phyloP scores from a whole-genome alignment of 2,329 filamentous ascomycete species.

The Setomelanomma holmii region DNA sequence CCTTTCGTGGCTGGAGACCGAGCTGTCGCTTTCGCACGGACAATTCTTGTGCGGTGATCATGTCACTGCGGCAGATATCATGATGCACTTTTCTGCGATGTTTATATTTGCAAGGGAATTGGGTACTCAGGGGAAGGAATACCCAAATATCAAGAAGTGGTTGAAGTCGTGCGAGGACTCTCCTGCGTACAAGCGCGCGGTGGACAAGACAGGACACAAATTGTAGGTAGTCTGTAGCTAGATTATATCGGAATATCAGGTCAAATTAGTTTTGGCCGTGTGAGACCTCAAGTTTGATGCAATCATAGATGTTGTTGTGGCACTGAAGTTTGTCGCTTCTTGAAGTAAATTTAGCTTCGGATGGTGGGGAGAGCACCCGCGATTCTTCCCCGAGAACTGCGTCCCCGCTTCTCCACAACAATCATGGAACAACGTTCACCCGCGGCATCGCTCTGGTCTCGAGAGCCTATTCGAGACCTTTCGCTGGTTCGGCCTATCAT shows the following conservation, averaged over 20 bases:
- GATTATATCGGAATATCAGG: no score
- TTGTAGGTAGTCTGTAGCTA: constrained; percentile 6
- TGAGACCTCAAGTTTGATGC: no score
- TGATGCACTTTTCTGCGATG: constrained; percentile 53
- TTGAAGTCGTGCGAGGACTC: constrained; percentile 46
- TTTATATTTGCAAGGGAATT: constrained; percentile 51
- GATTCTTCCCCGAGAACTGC: background rate
- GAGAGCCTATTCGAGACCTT: background rate
- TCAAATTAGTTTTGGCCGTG: no score
- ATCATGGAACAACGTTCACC: background rate
- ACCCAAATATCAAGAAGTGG: constrained; percentile 41
- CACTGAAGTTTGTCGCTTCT: background rate
- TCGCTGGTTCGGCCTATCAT: background rate
- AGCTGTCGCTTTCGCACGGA: constrained; percentile 48
- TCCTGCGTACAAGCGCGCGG: constrained; percentile 47
- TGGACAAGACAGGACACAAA: constrained; percentile 50
- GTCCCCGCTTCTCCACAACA: constrained; percentile 4
- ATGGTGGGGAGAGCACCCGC: constrained; percentile 7
- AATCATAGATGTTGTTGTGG: background rate
- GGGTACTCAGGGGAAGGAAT: constrained; percentile 45
- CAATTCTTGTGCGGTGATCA: constrained; percentile 53
- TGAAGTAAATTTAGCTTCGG: background rate
- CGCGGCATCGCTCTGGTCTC: background rate
- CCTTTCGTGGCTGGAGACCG: constrained; percentile 54
- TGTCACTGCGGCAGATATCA: constrained; percentile 54